Evolutionary conservation across 768 basidiomycete genomes (phyloP).

Genomic region (Amanita rubescens): DNA sequence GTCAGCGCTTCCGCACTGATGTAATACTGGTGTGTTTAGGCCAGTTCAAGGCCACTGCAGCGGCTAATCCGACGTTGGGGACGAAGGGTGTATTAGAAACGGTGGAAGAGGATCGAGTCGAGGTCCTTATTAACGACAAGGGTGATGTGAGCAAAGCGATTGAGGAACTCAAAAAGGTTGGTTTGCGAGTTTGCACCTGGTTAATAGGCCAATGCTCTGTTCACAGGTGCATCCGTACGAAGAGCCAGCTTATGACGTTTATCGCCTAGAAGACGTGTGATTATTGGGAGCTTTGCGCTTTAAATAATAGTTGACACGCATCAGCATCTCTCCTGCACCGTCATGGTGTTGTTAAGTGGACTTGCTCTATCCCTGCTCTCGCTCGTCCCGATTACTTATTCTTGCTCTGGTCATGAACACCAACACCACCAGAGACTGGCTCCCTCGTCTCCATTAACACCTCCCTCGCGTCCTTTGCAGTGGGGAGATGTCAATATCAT

Average conservation of each 20-base stretch:
- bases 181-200: neutral
- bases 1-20: too few relatives aligned
- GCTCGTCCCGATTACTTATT: slow-evolving; percentile 7
- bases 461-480: slow-evolving; percentile 58
- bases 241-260: slow-evolving; percentile 50
- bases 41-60: too few relatives aligned
- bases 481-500: slow-evolving; percentile 92
- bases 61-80: too few relatives aligned
- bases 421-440: slow-evolving; percentile 28
- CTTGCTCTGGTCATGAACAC: slow-evolving; percentile 19
- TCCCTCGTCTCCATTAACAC: slow-evolving; percentile 36
- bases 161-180: slow-evolving; percentile 39
- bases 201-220: too few relatives aligned
- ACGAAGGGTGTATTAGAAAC: too few relatives aligned
- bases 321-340: too few relatives aligned
- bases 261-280: too few relatives aligned
- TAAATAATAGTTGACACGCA: too few relatives aligned
- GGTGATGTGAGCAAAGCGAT: slow-evolving; percentile 33
- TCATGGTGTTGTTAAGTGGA: too few relatives aligned
- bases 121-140: slow-evolving; percentile 37
- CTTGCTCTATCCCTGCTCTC: neutral
- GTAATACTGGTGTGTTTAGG: too few relatives aligned
- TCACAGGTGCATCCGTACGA: slow-evolving; percentile 50
- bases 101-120: slow-evolving; percentile 51
- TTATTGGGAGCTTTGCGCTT: too few relatives aligned